Base-by-base conservation (phyloP, 139 green algal genomes). In the Mychonastes homosphaera region DNA sequence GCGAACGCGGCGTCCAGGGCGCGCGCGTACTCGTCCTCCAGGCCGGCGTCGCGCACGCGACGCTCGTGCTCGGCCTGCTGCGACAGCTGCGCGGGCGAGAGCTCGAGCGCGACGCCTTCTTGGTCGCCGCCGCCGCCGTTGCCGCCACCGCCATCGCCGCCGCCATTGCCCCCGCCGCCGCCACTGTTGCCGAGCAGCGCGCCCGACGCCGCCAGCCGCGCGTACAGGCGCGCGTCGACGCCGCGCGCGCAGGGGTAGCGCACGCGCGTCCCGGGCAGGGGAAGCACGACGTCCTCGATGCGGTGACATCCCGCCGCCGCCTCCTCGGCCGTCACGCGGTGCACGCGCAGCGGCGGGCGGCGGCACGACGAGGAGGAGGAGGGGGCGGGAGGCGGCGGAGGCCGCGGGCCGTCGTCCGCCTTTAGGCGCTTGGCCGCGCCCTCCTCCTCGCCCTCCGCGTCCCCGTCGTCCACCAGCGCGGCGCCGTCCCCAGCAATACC, bases 281-380 rank as follows among this genome's bases (percentile, higher is more conserved):
- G 90, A 70, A 97, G 72, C 27, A 97, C 85, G 4, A 97, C 80
- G 52, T 95, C 78, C 0, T 75, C 62, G 1, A 94, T 76, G 50
- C 39, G 64, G 63, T 69, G 95, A 5, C 16, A 23, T 2, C 65
- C 62, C 0, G 48, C 45, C 2, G 34, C 63, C 23, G 65, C 82
- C 28, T 96, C 89, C 30, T 77, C 84, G 15, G 43, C 70, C 1
- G 74, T 94, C n/a, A 97, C 84, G 8, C 82, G 54, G 21, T 83
- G 75, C 49, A 87, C 77, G 18, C 55, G 53, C 2, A 50, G 59
- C 23, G 79, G 71, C 24, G 69, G 71, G 5, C 66, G 8, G 21
- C 44, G 3, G 28, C 63, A 2, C 26, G 43, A 39, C 38, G 26
- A 29, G 33, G 27, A 18, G 32, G 38, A 33, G 23, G 27, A 28